phyloP scores from a whole-genome alignment of 768 basidiomycete genomes.

The Gautieria morchelliformis region DNA sequence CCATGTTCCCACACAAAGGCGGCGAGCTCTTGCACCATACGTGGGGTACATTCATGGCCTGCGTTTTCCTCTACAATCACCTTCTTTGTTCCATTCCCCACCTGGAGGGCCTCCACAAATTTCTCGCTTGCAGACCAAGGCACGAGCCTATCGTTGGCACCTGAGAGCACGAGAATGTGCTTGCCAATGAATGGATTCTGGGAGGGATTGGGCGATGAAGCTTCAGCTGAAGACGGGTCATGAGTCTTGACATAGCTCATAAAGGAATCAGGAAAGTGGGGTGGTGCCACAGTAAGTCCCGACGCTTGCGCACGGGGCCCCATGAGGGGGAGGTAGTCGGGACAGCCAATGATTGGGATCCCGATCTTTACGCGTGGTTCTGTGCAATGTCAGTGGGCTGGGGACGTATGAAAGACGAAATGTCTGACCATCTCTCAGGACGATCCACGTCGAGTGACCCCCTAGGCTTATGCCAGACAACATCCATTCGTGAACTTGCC shows the following conservation, averaged over 20 bases:
- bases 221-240: constrained; percentile 39
- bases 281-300: constrained; percentile 36
- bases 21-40: constrained; percentile 46
- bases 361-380: constrained; percentile 35
- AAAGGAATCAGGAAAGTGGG: constrained; percentile 49
- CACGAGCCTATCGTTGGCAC: constrained; percentile 54
- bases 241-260: constrained; percentile 33
- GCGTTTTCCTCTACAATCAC: constrained; percentile 43
- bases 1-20: constrained; percentile 6
- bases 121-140: constrained; percentile 48
- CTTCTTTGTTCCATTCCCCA: constrained; percentile 49
- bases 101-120: constrained; percentile 48
- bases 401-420: constrained; percentile 1
- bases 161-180: constrained; percentile 64
- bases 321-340: constrained; percentile 54
- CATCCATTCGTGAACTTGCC: constrained; percentile 56
- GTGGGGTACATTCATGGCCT: constrained; percentile 52
- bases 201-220: constrained; percentile 23
- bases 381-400: constrained; percentile 18
- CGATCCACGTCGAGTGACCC: constrained; percentile 76
- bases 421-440: constrained; percentile 45
- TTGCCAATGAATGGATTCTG: constrained; percentile 60
- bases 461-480: constrained; percentile 73
- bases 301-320: constrained; percentile 39
- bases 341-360: constrained; percentile 57